Evolutionary conservation across 768 basidiomycete genomes (phyloP), one percentile per base, ranked within the genome.

Genomic region (Hygrophorus pudorinus): DNA sequence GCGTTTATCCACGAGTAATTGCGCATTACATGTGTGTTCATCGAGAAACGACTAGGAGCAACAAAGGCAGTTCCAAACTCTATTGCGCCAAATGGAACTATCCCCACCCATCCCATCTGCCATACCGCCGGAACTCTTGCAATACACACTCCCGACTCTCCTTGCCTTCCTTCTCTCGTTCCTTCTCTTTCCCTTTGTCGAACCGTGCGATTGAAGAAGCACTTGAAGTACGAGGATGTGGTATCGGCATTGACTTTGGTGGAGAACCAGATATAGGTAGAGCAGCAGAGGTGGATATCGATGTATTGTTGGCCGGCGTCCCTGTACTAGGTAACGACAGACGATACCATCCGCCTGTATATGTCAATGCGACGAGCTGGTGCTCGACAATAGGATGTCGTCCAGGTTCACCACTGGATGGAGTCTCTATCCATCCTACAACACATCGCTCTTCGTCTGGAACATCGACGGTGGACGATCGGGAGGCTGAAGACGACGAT

Each of bases 261-360:
- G 77, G 72, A 6, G 76, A 71, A 28, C 63, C 56, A 14, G 63
- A 56, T 14, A 47, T 20, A 17, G 51, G 27, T 49, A 51, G n/a
- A n/a, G n/a, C 41, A 36, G 38, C n/a, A 30, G 50, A 47, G 29
- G 58, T 54, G 30, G 56, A 60, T 48, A 48, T 54, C 48, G 48
- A 39, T 24, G 53, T 32, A 13, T 46, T 35, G 20, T 52, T 40
- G 47, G 55, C 54, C 14, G 65, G 57, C 13, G 52, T 56, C 13
- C 51, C 48, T 28, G 46, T 46, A 16, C 50, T 54, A n/a, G 75
- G 86, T 12, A 91, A 61, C 13, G 81, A 73, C 9, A 93, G 68
- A 6, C 89, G 76, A 63, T 90, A 94, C 91, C 91, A 94, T 1
- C 88, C 85, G n/a, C 91, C 90, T 1, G 79, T 76, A 54, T 81